These are phyloP conservation scores for Macaranga tanarius DNA, from an alignment of 441 rosid genomes.

Conservation along the genomic window DNA sequence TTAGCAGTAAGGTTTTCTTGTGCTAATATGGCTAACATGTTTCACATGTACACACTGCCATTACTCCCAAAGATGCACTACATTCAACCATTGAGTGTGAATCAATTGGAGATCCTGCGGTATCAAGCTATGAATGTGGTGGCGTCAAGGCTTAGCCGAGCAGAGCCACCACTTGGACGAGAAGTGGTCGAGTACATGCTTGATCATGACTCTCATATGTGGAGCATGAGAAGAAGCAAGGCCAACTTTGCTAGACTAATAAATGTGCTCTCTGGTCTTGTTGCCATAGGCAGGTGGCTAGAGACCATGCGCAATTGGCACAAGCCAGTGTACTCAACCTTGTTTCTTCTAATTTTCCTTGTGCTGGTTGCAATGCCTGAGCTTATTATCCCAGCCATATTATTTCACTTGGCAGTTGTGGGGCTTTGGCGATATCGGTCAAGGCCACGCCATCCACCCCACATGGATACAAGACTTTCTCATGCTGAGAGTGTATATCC, in stretches of 20 bases:
- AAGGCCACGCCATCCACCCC: slow-evolving; percentile 53
- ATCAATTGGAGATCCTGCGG: slow-evolving; percentile 30
- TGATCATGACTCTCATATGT: slow-evolving; percentile 50
- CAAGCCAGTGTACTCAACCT: slow-evolving; percentile 35
- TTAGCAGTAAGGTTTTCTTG: slow-evolving; percentile 34
- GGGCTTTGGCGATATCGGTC: slow-evolving; percentile 36
- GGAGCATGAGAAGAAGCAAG: slow-evolving; percentile 62
- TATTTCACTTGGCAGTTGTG: slow-evolving; percentile 29
- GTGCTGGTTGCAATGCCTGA: slow-evolving; percentile 34
- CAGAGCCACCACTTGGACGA: slow-evolving; percentile 49
- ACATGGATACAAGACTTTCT: slow-evolving; percentile 44
- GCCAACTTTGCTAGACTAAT: slow-evolving; percentile 51
- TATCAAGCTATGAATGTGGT: slow-evolving; percentile 35
- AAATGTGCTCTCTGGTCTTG: slow-evolving; percentile 29
- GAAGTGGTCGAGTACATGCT: slow-evolving; percentile 66
- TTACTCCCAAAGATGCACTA: slow-evolving; percentile 35
- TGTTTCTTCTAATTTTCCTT: slow-evolving; percentile 27
- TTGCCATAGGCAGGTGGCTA: slow-evolving; percentile 35
- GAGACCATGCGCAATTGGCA: slow-evolving; percentile 52
- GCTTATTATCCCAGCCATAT: slow-evolving; percentile 28
- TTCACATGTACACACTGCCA: slow-evolving; percentile 33
- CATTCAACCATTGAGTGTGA: slow-evolving; percentile 30
- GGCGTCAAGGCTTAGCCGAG: slow-evolving; percentile 28
- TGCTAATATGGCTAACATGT: slow-evolving; percentile 29
- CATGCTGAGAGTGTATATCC: slow-evolving; percentile 27